A percentile compares a stretch with the other conserved stretches of the same genome.
Conservation (phyloP, 495 filamentous ascomycete species). For the Aspergillus campestris region DNA sequence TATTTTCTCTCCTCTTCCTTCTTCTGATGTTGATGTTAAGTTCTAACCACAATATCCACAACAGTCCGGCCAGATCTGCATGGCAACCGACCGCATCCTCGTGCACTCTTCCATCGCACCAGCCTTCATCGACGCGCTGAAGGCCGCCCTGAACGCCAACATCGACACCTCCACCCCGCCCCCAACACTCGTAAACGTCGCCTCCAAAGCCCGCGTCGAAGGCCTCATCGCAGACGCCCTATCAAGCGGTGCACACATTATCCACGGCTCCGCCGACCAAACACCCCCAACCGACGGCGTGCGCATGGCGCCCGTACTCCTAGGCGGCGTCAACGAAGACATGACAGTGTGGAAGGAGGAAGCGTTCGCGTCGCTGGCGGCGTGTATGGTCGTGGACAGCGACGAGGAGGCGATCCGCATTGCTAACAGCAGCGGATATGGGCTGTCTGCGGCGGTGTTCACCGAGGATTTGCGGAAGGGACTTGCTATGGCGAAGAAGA, state of each 20-base stretch:
- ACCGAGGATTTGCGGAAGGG: constrained; percentile 38
- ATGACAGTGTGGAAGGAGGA: constrained; percentile 78
- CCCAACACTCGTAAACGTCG: constrained; percentile 52
- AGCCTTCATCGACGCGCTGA: constrained; percentile 43
- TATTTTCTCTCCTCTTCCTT: constrained; percentile 14
- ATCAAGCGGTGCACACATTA: constrained; percentile 53
- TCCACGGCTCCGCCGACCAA: constrained; percentile 41
- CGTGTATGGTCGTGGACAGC: constrained; percentile 31
- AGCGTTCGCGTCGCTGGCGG: constrained; percentile 67
- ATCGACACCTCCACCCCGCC: constrained; percentile 36
- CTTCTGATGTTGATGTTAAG: too few species aligned
- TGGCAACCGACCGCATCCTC: constrained; percentile 81
- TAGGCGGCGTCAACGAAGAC: constrained; percentile 55
- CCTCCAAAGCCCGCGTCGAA: constrained; percentile 55
- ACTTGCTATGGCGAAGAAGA: constrained; percentile 33
- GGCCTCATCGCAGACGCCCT: constrained; percentile 55
- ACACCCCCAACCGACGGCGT: constrained; percentile 39
- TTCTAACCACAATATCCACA: neutral
- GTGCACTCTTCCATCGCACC: constrained; percentile 59
- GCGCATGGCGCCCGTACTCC: constrained; percentile 60
- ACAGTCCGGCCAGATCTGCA: constrained; percentile 75
- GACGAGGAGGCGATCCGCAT: constrained; percentile 41
- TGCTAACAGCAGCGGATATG: constrained; percentile 41
- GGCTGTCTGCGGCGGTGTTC: constrained; percentile 39
- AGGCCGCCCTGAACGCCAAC: constrained; percentile 38